Evolutionary conservation across 1,284 basidiomycete genomes (phyloP), one percentile per base, ranked within the genome.

Genomic region (Amylostereum areolatum): DNA sequence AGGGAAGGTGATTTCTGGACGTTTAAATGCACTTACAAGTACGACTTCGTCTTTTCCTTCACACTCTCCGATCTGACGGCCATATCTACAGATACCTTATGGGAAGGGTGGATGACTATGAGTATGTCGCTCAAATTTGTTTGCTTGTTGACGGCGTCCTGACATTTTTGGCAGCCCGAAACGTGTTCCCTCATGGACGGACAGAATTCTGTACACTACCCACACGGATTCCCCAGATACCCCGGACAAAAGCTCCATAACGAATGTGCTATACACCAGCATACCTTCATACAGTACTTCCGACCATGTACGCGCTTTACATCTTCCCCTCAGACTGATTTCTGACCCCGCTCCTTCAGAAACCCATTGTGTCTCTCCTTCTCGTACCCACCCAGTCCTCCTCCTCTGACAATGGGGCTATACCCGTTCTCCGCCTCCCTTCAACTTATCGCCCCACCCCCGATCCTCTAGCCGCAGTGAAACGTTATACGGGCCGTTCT

Each of bases 21-120:
- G 51, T 97, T 96, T 72, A 85, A 89, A 68, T 80, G 91, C 59
- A 94, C 87, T 39, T 97, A 96, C 65, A 97, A 97, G 66, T 92
- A 89, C 59, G 62, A 18, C 18, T 18, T 18, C 18, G 18, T 18
- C 18, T 18, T 18, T 18, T 18, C 18, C 18, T 18, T 18, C 18
- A 18, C 18, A 18, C 18, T 18, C 18, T 18, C 18, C 18, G 18
- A 18, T 18, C 18, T 18, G 18, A 18, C 18, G 18, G 18, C 1
- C 18, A 18, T 18, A 18, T 18, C 18, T 18, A 18, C 18, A 18
- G 18, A 18, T 18, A 18, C 18, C 18, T 76, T 42, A 72, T 90
- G 4, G 91, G 91, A 6, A 76, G 89, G 58, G 79, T 90, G 8
- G 85, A 92, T 57, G 79, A 78, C 52, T 94, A 92, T 66, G 81